Base-by-base conservation (phyloP, 208 protist species). In the Acanthamoeba royreba region DNA sequence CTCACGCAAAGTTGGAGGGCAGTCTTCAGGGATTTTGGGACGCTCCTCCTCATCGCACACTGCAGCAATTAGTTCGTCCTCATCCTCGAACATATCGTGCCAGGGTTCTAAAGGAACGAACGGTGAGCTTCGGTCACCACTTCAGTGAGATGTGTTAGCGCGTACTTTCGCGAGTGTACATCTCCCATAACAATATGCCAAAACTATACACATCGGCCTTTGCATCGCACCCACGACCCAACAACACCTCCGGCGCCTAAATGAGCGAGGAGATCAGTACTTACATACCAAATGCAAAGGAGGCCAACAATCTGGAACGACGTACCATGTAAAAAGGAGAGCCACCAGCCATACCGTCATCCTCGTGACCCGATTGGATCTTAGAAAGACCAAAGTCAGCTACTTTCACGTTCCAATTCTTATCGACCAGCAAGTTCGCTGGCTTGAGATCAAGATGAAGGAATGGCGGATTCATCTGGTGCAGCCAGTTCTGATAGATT, bases 301-400 rank as follows among this genome's bases (percentile, higher is more conserved):
- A 77, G 45, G 2, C 11, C 11, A 74, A 19, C 11, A 15, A 4
- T 11, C 17, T 25, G 25, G 35, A 28, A n/a, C 11, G 8, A n/a
- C 58, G n/a, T 79, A 79, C 66, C 77, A 87, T 87, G 45, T 87
- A 87, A 46, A 87, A 87, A 15, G 77, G 77, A n/a, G 77, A 87
- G 17, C 77, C 77, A 22, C 77, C 77, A 31, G 77, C 77, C 47
- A 61, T 58, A 31, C 42, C 47, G 45, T 87, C 77, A 46, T 87
- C 77, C 15, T 87, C 77, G 33, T 87, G 35, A 46, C 77, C 77
- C 66, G 66, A 79, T 38, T 87, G 77, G 28, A 87, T 61, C 77
- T 87, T 87, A 46, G 77, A 87, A 4, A 87, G 77, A 87, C 77
- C 77, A 28, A 87, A 87, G 22, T 87, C 77, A 17, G 77, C 77